phyloP scores from a whole-genome alignment of 371 early-diverging fungal genomes.

The Mucor sp. region DNA sequence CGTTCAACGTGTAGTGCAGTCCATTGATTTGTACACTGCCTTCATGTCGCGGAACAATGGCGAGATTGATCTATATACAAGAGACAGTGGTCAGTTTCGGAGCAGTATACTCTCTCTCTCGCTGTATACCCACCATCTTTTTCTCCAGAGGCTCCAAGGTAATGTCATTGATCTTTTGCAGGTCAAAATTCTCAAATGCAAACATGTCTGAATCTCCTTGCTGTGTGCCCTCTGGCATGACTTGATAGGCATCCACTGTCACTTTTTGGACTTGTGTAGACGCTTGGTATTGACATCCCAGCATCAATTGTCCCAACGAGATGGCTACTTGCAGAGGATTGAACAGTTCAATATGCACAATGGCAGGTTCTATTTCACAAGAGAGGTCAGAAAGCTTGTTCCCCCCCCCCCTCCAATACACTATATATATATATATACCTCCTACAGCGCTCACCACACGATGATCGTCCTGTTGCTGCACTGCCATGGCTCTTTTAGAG shows the following conservation, averaged over 20 bases:
- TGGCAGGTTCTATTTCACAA: constrained; percentile 67
- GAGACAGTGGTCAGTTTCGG: background rate
- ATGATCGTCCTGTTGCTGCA: constrained; percentile 53
- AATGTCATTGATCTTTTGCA: constrained; percentile 53
- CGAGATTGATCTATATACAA: constrained; percentile 67
- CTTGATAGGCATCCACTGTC: background rate
- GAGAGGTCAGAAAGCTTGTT: too few species aligned
- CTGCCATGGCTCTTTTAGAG: constrained; percentile 41
- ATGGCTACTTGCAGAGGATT: constrained; percentile 72
- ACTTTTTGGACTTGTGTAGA: constrained; percentile 30
- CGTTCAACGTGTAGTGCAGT: constrained; percentile 77
- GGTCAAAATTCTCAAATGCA: constrained; percentile 51
- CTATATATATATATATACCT: constrained; percentile 22
- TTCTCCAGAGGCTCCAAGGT: constrained; percentile 57
- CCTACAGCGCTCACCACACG: constrained; percentile 73
- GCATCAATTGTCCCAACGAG: constrained; percentile 57
- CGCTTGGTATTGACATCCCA: constrained; percentile 62
- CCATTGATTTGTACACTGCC: constrained; percentile 78
- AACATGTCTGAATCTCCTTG: constrained; percentile 19
- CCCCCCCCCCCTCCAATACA: too few species aligned
- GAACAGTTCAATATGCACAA: constrained; percentile 59
- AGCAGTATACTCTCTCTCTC: too few species aligned
- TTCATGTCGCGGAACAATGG: constrained; percentile 71
- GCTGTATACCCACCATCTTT: constrained; percentile 37
- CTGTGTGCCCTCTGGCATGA: constrained; percentile 34